Evolutionary conservation across 1,284 basidiomycete genomes (phyloP).

Genomic region (Sporisorium sorghi): DNA sequence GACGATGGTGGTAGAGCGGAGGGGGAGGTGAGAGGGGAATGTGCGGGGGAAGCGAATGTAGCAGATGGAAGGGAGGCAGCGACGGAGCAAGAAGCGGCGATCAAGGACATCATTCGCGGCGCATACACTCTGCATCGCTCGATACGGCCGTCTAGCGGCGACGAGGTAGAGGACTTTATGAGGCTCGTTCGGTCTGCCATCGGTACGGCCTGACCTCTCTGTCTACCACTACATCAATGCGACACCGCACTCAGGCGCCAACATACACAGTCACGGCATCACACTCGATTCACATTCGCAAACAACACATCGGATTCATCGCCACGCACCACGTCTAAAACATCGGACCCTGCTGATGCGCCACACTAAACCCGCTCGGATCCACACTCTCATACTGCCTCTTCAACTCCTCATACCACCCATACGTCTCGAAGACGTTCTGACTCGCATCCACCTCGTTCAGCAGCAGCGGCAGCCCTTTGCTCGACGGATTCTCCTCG

Average conservation of each 20-base stretch:
- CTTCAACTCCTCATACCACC: constrained; percentile 31
- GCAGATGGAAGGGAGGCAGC: not conserved
- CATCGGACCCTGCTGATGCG: constrained; percentile 24
- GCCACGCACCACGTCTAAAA: no score
- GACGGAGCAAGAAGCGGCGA: constrained; percentile 16
- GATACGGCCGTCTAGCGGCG: not conserved
- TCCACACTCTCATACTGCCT: constrained; percentile 35
- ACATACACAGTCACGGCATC: not conserved
- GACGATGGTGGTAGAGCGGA: not conserved
- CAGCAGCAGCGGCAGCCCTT: constrained; percentile 49
- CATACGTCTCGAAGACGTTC: constrained; percentile 35
- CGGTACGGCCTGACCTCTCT: not conserved
- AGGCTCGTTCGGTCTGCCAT: constrained; percentile 17
- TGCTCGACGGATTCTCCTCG: constrained; percentile 9
- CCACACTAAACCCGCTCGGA: constrained; percentile 24
- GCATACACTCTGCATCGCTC: constrained; percentile 25
- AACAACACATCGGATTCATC: not conserved
- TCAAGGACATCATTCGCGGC: constrained; percentile 33
- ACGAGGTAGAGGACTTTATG: constrained; percentile 16
- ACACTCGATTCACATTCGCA: not conserved
- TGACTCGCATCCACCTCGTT: constrained; percentile 51
- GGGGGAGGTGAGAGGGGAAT: not conserved
- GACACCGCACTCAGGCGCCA: no score
- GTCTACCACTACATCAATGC: no score
- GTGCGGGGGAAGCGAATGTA: not conserved